Percentiles rank a stretch among this genome's conserved stretches.
phyloP scores from a whole-genome alignment of 2,329 filamentous ascomycete genomes.

The Alternaria sp. region DNA sequence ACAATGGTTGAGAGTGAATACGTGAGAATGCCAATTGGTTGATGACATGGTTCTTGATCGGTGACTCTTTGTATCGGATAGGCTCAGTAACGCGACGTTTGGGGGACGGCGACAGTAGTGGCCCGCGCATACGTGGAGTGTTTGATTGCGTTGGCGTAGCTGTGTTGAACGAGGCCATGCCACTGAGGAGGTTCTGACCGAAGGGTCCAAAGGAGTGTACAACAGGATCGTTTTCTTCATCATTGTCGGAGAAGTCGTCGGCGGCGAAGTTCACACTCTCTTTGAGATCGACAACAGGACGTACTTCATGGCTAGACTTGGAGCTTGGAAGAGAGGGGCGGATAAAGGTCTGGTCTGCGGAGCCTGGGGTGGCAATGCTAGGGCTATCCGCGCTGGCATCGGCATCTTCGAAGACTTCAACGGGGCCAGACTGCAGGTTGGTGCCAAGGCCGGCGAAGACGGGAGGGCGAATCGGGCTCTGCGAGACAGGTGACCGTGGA shows the following conservation, averaged over 20 bases:
- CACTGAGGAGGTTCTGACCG: slow-evolving; percentile 83
- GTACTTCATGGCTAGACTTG: slow-evolving; percentile 28
- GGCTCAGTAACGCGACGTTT: slow-evolving; percentile 36
- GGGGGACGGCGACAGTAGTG: slow-evolving; percentile 43
- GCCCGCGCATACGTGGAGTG: slow-evolving; percentile 37
- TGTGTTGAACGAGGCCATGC: slow-evolving; percentile 79
- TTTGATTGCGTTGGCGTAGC: slow-evolving; percentile 63
- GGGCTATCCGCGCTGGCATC: slow-evolving; percentile 40
- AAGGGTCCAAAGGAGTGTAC: slow-evolving; percentile 92
- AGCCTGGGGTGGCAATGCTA: slow-evolving; percentile 31
- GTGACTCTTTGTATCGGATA: slow-evolving; percentile 49
- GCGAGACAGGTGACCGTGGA: slow-evolving; percentile 81
- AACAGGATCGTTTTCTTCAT: slow-evolving; percentile 96
- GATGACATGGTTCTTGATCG: slow-evolving; percentile 83
- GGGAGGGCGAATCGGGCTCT: slow-evolving; percentile 64
- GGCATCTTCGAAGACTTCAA: slow-evolving; percentile 53
- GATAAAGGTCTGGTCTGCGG: slow-evolving; percentile 44
- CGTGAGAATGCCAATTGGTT: slow-evolving; percentile 97
- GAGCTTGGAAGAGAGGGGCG: slow-evolving; percentile 38
- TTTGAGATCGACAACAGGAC: slow-evolving; percentile 28
- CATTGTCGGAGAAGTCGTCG: slow-evolving; percentile 73
- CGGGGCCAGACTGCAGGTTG: slow-evolving; percentile 30
- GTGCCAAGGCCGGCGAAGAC: slow-evolving; percentile 51
- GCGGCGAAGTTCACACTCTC: slow-evolving; percentile 43
- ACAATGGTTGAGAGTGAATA: slow-evolving; percentile 88